Evolutionary conservation across 2,329 filamentous ascomycete genomes (phyloP).

Genomic region (Ophiostoma sp.): DNA sequence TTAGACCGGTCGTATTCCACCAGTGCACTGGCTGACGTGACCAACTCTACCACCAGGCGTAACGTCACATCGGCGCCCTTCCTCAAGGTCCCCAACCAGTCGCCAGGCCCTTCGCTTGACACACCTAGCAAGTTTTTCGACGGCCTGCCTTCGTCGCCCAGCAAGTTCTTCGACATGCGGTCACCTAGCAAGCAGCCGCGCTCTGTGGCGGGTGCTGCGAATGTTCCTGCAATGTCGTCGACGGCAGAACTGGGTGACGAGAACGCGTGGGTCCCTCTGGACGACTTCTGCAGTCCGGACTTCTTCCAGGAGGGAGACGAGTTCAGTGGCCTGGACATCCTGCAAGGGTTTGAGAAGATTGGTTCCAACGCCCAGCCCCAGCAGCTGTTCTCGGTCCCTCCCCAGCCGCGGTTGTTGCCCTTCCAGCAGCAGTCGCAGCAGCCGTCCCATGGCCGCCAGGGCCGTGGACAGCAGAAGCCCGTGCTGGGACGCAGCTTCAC

Average conservation of each 20-base stretch:
- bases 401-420: constrained; percentile 34
- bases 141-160: constrained; percentile 51
- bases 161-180: constrained; percentile 43
- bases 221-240: neutral
- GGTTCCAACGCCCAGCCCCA: constrained; percentile 42
- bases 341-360: constrained; percentile 72
- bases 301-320: constrained; percentile 57
- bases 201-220: constrained; percentile 29
- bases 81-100: constrained; percentile 44
- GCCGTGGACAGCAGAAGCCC: constrained; percentile 33
- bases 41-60: constrained; percentile 48
- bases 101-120: constrained; percentile 39
- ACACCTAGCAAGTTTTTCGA: constrained; percentile 56
- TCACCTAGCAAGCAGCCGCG: constrained; percentile 36
- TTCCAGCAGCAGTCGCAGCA: constrained; percentile 31
- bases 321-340: constrained; percentile 60
- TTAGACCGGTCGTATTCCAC: constrained; percentile 59
- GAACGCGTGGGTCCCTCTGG: constrained; percentile 41
- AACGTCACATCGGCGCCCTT: constrained; percentile 46
- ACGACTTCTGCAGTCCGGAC: constrained; percentile 50
- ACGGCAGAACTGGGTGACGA: constrained; percentile 35
- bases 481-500: constrained; percentile 38
- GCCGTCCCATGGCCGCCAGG: constrained; percentile 27
- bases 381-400: constrained; percentile 27
- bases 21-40: constrained; percentile 57